Evolutionary conservation across 1,284 basidiomycete genomes (phyloP).

Genomic region (Golubevia pallescens): DNA sequence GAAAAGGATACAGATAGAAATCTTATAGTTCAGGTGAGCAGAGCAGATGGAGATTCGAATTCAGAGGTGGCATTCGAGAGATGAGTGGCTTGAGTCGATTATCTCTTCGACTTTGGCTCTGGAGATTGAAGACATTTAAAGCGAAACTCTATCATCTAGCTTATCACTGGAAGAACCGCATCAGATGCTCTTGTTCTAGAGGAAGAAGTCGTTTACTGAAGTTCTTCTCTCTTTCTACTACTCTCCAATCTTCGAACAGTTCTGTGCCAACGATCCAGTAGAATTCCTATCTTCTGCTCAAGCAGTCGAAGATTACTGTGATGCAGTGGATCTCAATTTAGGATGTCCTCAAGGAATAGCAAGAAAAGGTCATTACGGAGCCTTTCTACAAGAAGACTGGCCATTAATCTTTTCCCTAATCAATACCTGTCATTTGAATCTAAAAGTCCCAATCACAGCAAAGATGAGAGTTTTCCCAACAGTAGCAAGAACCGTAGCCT

Average conservation of each 20-base stretch:
- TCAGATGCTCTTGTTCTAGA: too few relatives aligned
- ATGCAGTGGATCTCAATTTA: constrained; percentile 93
- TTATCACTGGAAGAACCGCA: too few relatives aligned
- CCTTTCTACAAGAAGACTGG: constrained; percentile 94
- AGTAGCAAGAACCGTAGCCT: constrained; percentile 84
- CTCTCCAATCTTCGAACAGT: constrained; percentile 66
- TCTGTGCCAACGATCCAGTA: constrained; percentile 87
- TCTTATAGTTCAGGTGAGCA: constrained; percentile 75
- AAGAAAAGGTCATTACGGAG: constrained; percentile 82
- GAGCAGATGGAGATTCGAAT: neutral
- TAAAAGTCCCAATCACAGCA: constrained; percentile 88
- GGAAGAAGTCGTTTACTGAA: neutral
- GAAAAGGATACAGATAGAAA: too few relatives aligned
- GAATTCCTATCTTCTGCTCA: constrained; percentile 67
- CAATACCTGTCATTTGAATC: constrained; percentile 72
- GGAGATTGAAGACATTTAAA: too few relatives aligned
- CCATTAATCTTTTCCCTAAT: constrained; percentile 68
- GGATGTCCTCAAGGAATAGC: constrained; percentile 94
- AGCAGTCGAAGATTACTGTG: constrained; percentile 65
- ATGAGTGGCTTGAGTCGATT: too few relatives aligned
- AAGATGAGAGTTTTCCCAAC: constrained; percentile 92
- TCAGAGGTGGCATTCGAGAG: neutral
- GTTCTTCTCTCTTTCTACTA: neutral
- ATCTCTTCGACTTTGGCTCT: too few relatives aligned
- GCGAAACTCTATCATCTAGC: too few relatives aligned